Conservation (phyloP, 257 asterid species). For the Solanum bulbocastanum region DNA sequence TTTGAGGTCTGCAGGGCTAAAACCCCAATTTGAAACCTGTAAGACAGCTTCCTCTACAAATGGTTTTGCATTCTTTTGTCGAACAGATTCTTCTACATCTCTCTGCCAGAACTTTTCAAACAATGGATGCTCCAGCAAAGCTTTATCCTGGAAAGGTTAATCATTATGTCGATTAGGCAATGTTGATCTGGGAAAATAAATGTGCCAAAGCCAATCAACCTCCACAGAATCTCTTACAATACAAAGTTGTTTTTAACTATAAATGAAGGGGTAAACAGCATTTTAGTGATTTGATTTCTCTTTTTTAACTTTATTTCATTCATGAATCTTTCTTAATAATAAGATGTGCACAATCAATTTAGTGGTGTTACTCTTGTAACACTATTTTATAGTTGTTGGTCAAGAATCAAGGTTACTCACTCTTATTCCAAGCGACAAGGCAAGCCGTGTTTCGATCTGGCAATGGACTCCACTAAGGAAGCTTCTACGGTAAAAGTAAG, state of each 20-base stretch:
- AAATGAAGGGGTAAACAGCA: neutral
- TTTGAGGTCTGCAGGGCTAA: slow-evolving; percentile 70
- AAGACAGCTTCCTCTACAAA: slow-evolving; percentile 80
- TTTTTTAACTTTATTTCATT: neutral
- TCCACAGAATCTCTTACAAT: neutral
- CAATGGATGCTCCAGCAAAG: slow-evolving; percentile 36
- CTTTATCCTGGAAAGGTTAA: slow-evolving; percentile 52
- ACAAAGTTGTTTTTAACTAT: neutral
- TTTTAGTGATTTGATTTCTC: neutral
- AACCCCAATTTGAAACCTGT: slow-evolving; percentile 89
- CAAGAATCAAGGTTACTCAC: slow-evolving; percentile 29
- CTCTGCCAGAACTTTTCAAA: slow-evolving; percentile 78
- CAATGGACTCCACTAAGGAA: slow-evolving; percentile 82
- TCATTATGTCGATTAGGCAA: slow-evolving; percentile 11
- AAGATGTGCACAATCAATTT: neutral
- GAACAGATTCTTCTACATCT: slow-evolving; percentile 83
- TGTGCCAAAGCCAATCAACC: neutral
- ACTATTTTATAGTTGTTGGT: neutral
- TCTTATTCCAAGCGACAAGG: slow-evolving; percentile 52
- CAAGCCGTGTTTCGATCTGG: slow-evolving; percentile 52
- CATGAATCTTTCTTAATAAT: neutral
- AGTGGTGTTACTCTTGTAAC: neutral
- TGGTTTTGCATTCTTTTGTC: slow-evolving; percentile 59
- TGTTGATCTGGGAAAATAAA: neutral
- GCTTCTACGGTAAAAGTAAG: slow-evolving; percentile 54